Evolutionary conservation across 2,329 filamentous ascomycete genomes (phyloP).

Genomic region (Colletotrichum tropicicola): DNA sequence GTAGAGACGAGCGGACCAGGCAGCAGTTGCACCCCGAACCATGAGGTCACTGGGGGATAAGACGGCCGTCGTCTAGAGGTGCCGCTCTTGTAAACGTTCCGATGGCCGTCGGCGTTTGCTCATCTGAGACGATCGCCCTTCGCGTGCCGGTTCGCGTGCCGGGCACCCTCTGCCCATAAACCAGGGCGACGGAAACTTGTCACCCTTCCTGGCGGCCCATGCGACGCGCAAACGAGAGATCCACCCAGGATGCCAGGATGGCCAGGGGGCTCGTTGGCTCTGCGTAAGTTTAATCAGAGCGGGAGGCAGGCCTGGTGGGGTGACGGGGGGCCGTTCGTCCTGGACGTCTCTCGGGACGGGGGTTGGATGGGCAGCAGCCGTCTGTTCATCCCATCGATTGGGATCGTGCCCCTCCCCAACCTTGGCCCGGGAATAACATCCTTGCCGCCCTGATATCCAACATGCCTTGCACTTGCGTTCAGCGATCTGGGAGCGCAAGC

Average conservation of each 20-base stretch:
- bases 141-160: not conserved
- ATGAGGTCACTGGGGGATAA: not conserved
- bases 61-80: not conserved
- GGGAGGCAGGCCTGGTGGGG: slow-evolving; percentile 3
- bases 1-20: not conserved
- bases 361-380: too few relatives aligned
- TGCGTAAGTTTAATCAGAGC: slow-evolving; percentile 7
- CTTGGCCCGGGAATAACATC: too few relatives aligned
- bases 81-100: not conserved
- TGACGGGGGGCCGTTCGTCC: not conserved
- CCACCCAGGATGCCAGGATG: not conserved
- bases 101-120: not conserved
- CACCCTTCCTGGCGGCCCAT: slow-evolving; percentile 9
- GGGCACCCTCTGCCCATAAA: slow-evolving; percentile 18
- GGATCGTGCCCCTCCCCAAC: too few relatives aligned
- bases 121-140: not conserved
- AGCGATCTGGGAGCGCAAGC: not conserved
- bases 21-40: slow-evolving; percentile 4
- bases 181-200: slow-evolving; percentile 20
- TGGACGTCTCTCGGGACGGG: not conserved
- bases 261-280: slow-evolving; percentile 9
- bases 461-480: not conserved
- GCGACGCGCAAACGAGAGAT: not conserved
- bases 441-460: not conserved
- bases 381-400: too few relatives aligned